Percentiles rank a stretch among this genome's conserved stretches.
phyloP scores from a whole-genome alignment of 495 filamentous ascomycete genomes.

The Xylaria palmicola region DNA sequence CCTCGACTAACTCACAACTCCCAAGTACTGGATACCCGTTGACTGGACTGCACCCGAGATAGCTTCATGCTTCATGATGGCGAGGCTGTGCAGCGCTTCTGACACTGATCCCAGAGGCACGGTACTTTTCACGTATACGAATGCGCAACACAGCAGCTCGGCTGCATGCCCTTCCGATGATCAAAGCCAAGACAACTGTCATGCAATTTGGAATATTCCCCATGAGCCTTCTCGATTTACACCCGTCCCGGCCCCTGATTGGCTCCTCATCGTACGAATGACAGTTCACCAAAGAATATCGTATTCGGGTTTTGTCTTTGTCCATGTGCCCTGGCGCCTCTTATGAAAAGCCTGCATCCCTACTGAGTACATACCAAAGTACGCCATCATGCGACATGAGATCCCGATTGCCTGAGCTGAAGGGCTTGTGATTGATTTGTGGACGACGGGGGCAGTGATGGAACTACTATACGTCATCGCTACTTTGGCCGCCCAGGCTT shows the following conservation, averaged over 20 bases:
- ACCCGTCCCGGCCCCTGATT: neutral
- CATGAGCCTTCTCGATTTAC: neutral
- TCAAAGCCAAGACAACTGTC: neutral
- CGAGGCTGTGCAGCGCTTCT: too few relatives aligned
- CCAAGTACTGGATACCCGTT: too few relatives aligned
- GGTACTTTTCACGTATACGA: neutral
- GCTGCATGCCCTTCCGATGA: neutral
- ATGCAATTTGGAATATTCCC: constrained; percentile 5
- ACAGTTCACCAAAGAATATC: neutral
- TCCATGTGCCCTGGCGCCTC: too few relatives aligned
- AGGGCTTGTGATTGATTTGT: constrained; percentile 1
- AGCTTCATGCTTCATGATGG: too few relatives aligned
- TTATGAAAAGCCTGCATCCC: too few relatives aligned
- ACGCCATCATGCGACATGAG: too few relatives aligned
- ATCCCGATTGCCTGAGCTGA: neutral
- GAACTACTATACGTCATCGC: neutral
- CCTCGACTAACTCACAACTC: too few relatives aligned
- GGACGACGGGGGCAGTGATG: neutral
- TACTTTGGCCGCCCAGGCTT: too few relatives aligned
- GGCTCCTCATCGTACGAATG: neutral
- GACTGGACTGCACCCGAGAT: too few relatives aligned
- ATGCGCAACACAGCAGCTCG: neutral
- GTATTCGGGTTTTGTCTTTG: constrained; percentile 13
- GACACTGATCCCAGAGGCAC: too few relatives aligned
- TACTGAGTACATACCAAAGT: too few relatives aligned